Conservation (phyloP, 768 basidiomycete species). For the Dendrothele bispora region DNA sequence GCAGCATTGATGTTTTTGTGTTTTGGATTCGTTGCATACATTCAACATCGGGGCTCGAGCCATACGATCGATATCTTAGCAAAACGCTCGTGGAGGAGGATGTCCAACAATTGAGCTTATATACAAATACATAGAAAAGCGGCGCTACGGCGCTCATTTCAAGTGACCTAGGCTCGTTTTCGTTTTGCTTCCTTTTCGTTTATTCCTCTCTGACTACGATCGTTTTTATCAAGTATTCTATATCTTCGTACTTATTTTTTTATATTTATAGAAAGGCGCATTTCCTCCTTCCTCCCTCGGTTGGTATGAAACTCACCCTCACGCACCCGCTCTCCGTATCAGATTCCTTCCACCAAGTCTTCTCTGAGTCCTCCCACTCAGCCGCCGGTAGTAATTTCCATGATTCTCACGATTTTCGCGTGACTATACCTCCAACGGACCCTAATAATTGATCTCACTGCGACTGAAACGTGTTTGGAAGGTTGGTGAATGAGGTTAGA, state of each 20-base stretch:
- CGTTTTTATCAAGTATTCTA: too few relatives aligned
- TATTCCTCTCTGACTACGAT: neutral
- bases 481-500: slow-evolving; percentile 39
- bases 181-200: neutral
- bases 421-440: slow-evolving; percentile 41
- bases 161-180: slow-evolving; percentile 38
- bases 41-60: slow-evolving; percentile 40
- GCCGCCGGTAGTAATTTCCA: too few relatives aligned
- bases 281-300: slow-evolving; percentile 21
- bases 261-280: too few relatives aligned
- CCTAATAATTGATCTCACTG: slow-evolving; percentile 39
- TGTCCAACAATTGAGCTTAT: slow-evolving; percentile 38
- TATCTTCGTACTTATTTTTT: too few relatives aligned
- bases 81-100: slow-evolving; percentile 38
- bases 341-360: slow-evolving; percentile 24
- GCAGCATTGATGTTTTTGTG: too few relatives aligned
- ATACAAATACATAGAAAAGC: slow-evolving; percentile 51
- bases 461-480: slow-evolving; percentile 47
- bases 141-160: slow-evolving; percentile 45
- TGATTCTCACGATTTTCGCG: too few relatives aligned
- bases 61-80: slow-evolving; percentile 43
- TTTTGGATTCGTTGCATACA: too few relatives aligned
- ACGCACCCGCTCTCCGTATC: slow-evolving; percentile 38
- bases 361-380: too few relatives aligned
- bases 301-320: slow-evolving; percentile 38